A percentile compares a stretch with the other conserved stretches of the same genome.
Conservation (phyloP, 305 asterid species). For the Plantago coronopus region DNA sequence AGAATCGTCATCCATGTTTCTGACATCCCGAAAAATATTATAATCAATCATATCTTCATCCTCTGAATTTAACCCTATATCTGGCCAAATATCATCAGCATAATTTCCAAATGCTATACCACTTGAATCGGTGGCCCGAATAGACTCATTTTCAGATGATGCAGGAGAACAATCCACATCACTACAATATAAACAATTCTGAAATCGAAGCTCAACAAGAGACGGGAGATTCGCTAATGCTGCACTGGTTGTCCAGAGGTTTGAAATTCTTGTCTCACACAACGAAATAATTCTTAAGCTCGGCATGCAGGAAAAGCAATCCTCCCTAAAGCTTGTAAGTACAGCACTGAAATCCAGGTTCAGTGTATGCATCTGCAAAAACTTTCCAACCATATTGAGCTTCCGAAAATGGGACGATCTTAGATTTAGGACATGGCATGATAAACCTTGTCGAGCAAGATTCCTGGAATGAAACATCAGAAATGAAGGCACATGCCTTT, state of each 20-base stretch:
- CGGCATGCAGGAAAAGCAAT: conserved; percentile 82
- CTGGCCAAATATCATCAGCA: conserved; percentile 36
- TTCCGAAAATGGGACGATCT: conserved; percentile 78
- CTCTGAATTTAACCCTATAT: conserved; percentile 36
- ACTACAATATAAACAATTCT: conserved; percentile 40
- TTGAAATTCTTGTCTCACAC: conserved; percentile 76
- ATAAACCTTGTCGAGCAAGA: conserved; percentile 69
- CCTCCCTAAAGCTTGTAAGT: conserved; percentile 73
- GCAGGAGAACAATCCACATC: conserved; percentile 33
- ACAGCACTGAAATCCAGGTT: conserved; percentile 85
- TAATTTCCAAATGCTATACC: conserved; percentile 29
- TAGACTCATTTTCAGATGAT: conserved; percentile 34
- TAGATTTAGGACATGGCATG: conserved; percentile 67
- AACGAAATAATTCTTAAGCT: conserved; percentile 68
- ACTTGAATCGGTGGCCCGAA: conserved; percentile 34
- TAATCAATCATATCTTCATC: conserved; percentile 42
- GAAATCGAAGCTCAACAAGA: conserved; percentile 76
- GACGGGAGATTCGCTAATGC: conserved; percentile 72
- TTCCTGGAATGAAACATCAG: conserved; percentile 48
- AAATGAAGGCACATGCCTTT: conserved; percentile 26
- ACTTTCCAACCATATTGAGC: conserved; percentile 71
- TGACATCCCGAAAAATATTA: conserved; percentile 39
- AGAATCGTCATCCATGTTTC: conserved; percentile 43
- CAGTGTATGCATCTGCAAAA: conserved; percentile 57
- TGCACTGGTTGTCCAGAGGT: conserved; percentile 83